Evolutionary conservation across 345 rosid genomes (phyloP), one percentile per base, ranked within the genome.

Genomic region (Psidium guajava): DNA sequence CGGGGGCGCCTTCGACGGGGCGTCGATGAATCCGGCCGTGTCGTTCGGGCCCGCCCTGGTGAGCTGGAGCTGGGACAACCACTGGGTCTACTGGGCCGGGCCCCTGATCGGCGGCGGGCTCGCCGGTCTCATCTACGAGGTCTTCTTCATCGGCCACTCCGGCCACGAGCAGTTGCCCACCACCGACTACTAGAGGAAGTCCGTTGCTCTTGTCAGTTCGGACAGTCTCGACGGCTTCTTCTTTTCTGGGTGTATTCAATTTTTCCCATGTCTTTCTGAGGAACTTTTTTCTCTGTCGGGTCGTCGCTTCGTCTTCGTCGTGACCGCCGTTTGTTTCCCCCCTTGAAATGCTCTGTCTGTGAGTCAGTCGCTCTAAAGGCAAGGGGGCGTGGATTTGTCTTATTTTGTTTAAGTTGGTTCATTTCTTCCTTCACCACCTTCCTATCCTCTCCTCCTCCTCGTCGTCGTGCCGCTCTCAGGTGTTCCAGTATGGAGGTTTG

Each of bases 51-150:
- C 99, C 15, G 99, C 99, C 1, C 88, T 96, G 61, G 98, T 96
- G 44, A 94, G 97, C 97, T 96, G 99, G 99, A 87, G 82, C 81
- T 96, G 99, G 99, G 84, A 83, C 6, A 89, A 94, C 91, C 99
- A 96, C 90, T 96, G 99, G 99, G 92, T 95, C 49, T 96, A 96
- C 95, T 96, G 98, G 99, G 96, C 87, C 2, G 99, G 99, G 7
- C 99, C 99, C 22, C 90, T 96, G 13, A 52, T 96, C 20, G 99
- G 99, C 0, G 98, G 98, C 89, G 99, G 96, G 21, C 50, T 96
- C 49, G 98, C 99, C 11, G 98, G 97, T 1, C 91, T 96, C 21
- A 83, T 96, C 82, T 96, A 96, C 83, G 99, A 96, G 82, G 25
- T 90, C 84, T 56, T 93, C 90, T 96, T 96, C 90, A 95, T 96